Evolutionary conservation across 2,329 filamentous ascomycete genomes (phyloP).

Genomic region (Zarea fungicola): DNA sequence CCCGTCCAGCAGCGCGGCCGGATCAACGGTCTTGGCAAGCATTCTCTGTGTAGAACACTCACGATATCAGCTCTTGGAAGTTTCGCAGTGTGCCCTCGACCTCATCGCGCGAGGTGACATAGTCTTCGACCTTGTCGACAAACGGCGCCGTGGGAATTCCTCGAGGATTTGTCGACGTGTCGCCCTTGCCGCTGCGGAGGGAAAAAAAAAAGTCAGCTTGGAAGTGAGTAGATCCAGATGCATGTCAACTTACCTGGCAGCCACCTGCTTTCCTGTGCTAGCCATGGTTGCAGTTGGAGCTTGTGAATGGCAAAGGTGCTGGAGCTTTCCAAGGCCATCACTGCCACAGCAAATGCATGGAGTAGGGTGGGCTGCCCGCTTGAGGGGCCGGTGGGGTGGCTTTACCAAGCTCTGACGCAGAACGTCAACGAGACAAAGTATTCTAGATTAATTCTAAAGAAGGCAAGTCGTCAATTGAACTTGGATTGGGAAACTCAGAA

Average conservation of each 20-base stretch:
- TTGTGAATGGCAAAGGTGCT: conserved; percentile 17
- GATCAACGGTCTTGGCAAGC: neutral
- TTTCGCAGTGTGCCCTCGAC: conserved; percentile 75
- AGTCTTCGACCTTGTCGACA: conserved; percentile 84
- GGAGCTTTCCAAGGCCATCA: conserved; percentile 24
- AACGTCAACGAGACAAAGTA: too few species aligned
- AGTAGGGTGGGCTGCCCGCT: conserved; percentile 21
- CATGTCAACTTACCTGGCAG: conserved; percentile 26
- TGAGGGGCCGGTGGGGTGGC: conserved; percentile 25
- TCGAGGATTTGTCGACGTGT: conserved; percentile 65
- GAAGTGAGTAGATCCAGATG: neutral
- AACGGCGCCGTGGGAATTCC: conserved; percentile 82
- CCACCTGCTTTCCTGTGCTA: conserved; percentile 34
- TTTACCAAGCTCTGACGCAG: conserved; percentile 9
- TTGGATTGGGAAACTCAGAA: too few species aligned
- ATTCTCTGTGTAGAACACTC: too few species aligned
- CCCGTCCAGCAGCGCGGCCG: neutral
- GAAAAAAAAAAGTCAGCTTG: neutral
- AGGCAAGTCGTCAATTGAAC: too few species aligned
- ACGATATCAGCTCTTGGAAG: conserved; percentile 95
- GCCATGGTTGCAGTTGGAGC: conserved; percentile 32
- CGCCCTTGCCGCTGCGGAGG: conserved; percentile 37
- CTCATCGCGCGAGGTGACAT: conserved; percentile 70
- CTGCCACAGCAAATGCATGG: conserved; percentile 24
- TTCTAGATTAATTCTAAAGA: too few species aligned